These are phyloP conservation scores for Aquilaria sinensis DNA, from an alignment of 345 rosid genomes.

Conservation along the genomic window DNA sequence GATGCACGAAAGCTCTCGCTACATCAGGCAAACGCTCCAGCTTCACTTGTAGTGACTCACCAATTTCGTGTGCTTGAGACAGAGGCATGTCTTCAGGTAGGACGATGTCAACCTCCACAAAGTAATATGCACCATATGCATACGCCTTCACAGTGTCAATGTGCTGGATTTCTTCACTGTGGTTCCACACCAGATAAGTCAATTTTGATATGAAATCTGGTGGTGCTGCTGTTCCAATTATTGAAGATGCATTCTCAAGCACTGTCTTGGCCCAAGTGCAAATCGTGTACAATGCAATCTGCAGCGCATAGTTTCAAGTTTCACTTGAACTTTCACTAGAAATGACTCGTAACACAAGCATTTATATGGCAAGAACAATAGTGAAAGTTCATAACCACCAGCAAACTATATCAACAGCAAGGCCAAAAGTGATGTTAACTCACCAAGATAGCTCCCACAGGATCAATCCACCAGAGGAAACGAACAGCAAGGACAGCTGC, in stretches of 20 bases:
- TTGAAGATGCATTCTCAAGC: constrained; percentile 58
- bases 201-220: constrained; percentile 74
- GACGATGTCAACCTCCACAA: constrained; percentile 82
- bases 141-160: constrained; percentile 82
- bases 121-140: constrained; percentile 75
- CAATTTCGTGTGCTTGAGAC: constrained; percentile 67
- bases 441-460: constrained; percentile 47
- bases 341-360: neutral
- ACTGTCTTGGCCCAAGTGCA: constrained; percentile 73
- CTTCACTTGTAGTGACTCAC: constrained; percentile 80
- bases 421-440: constrained; percentile 16
- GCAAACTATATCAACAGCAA: neutral
- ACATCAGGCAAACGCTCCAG: constrained; percentile 78
- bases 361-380: neutral
- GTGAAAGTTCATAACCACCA: constrained; percentile 1
- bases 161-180: constrained; percentile 60
- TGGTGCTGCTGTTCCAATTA: constrained; percentile 73
- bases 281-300: constrained; percentile 83
- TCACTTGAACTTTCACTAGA: neutral
- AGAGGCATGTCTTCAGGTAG: constrained; percentile 65
- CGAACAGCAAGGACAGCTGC: constrained; percentile 45
- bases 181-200: constrained; percentile 82
- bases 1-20: constrained; percentile 81
- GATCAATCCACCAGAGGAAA: constrained; percentile 55
- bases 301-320: constrained; percentile 10